Evolutionary conservation across 2,329 filamentous ascomycete genomes (phyloP).

Genomic region (Epichloe brachyelytri): DNA sequence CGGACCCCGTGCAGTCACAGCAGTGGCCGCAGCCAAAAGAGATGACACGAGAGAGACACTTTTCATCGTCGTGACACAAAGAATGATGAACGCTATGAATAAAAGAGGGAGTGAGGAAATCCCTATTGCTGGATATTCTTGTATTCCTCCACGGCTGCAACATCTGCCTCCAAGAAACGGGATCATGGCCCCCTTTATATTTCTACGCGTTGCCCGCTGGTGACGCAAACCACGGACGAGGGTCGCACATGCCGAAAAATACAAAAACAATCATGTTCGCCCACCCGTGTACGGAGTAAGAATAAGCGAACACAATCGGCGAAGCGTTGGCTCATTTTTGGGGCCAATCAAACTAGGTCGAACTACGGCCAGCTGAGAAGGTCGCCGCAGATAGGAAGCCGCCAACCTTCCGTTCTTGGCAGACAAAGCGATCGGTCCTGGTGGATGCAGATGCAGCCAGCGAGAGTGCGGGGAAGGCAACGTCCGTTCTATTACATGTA

Average conservation of each 20-base stretch:
- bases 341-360: not conserved
- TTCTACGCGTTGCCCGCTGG: not conserved
- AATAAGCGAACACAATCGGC: too few relatives aligned
- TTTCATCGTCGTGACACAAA: slow-evolving; percentile 8
- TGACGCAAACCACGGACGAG: not conserved
- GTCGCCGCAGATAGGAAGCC: not conserved
- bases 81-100: not conserved
- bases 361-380: not conserved
- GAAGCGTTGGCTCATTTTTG: not conserved
- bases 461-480: not conserved
- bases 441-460: not conserved
- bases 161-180: not conserved
- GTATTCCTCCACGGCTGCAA: not conserved
- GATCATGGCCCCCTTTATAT: not conserved
- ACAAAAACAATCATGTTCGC: not conserved
- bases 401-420: not conserved
- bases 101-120: not conserved
- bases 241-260: not conserved
- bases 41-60: slow-evolving; percentile 6
- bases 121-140: not conserved
- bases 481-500: not conserved
- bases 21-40: slow-evolving; percentile 9
- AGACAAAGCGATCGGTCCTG: too few relatives aligned
- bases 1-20: slow-evolving; percentile 5
- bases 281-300: not conserved